A percentile compares a stretch with the other conserved stretches of the same genome.
phyloP scores from a whole-genome alignment of 805 yeast species.

The Barnettozyma wickerhamii region DNA sequence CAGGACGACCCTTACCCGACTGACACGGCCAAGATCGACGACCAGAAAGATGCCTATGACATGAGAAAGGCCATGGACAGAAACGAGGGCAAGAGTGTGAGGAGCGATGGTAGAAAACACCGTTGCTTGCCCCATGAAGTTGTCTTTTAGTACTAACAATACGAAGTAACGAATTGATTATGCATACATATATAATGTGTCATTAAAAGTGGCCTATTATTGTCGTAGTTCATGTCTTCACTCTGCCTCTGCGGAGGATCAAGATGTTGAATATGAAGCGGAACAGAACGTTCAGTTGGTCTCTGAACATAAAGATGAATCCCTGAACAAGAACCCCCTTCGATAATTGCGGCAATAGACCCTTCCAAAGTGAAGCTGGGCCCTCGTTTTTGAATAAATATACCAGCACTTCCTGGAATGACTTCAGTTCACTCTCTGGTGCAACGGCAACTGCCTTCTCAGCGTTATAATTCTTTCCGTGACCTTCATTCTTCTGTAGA shows the following conservation, averaged over 20 bases:
- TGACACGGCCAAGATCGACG: constrained; percentile 44
- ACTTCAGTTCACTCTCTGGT: constrained; percentile 42
- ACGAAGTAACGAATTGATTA: too few relatives aligned
- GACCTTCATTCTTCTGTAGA: constrained; percentile 47
- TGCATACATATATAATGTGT: too few relatives aligned
- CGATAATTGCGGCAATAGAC: constrained; percentile 70
- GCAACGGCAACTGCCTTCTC: constrained; percentile 20
- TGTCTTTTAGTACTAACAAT: constrained; percentile 46
- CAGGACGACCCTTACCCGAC: constrained; percentile 37
- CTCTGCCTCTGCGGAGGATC: background rate
- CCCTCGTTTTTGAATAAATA: constrained; percentile 66
- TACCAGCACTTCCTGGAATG: constrained; percentile 59
- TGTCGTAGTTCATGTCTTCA: background rate
- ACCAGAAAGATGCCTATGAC: constrained; percentile 82
- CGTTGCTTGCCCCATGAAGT: constrained; percentile 67
- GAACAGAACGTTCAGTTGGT: constrained; percentile 22
- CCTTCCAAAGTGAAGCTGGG: constrained; percentile 65
- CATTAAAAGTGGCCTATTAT: too few relatives aligned
- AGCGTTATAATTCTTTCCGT: background rate
- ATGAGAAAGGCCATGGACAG: constrained; percentile 66
- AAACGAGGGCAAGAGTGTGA: constrained; percentile 48
- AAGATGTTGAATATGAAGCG: constrained; percentile 13
- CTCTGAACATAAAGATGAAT: constrained; percentile 67
- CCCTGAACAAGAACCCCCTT: constrained; percentile 88
- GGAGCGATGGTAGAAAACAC: constrained; percentile 56